These are phyloP conservation scores for Nectriaceae sp. DNA, from an alignment of 2,329 filamentous ascomycete genomes.

Conservation along the genomic window DNA sequence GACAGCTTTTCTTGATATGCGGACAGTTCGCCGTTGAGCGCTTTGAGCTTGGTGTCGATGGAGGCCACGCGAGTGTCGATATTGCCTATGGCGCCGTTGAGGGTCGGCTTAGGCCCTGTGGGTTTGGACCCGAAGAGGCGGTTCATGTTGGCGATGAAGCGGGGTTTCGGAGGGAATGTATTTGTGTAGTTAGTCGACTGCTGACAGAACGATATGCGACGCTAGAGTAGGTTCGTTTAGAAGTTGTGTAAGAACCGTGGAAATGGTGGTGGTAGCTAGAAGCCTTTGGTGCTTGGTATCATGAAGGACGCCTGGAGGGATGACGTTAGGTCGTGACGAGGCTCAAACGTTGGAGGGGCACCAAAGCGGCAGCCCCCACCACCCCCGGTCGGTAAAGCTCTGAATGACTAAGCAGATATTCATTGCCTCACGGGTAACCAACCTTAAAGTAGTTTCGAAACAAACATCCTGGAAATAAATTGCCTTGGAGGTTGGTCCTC, in stretches of 20 bases:
- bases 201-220: no score
- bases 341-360: conserved; percentile 1
- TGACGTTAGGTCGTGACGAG: not conserved
- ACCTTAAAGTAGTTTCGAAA: no score
- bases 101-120: conserved; percentile 85
- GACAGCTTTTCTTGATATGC: conserved; percentile 85
- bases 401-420: not conserved
- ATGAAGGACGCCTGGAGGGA: conserved; percentile 3
- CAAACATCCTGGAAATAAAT: no score
- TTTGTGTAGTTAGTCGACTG: no score
- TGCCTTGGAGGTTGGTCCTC: no score
- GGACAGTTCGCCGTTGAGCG: conserved; percentile 85
- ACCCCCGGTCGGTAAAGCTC: not conserved
- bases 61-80: conserved; percentile 82
- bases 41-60: conserved; percentile 92
- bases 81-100: conserved; percentile 79
- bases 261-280: not conserved
- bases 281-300: not conserved
- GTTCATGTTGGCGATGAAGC: conserved; percentile 67
- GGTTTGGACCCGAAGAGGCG: conserved; percentile 90
- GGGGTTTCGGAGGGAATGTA: not conserved
- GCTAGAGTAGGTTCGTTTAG: no score
- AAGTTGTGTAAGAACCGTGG: not conserved
- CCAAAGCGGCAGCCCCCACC: not conserved
- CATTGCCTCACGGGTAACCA: no score